Evolutionary conservation across 2,329 filamentous ascomycete genomes (phyloP), one percentile per base, ranked within the genome.

Genomic region (Colletotrichum endophyticum): DNA sequence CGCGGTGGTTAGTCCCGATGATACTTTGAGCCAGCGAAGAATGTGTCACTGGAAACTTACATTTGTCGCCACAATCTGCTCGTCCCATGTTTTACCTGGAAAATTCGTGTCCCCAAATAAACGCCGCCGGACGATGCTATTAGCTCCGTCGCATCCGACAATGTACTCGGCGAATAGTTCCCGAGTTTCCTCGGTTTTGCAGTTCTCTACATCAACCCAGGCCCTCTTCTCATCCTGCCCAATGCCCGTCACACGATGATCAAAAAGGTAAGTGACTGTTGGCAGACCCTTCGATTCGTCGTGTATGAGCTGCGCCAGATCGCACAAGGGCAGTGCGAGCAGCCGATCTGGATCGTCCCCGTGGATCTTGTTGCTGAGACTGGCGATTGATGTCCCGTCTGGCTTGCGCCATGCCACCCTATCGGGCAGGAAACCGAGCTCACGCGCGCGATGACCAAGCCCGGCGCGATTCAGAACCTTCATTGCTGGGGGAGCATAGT

Each of bases 61-160:
- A 83, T 93, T 92, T 7, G 91, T 92, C 56, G 91, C 91, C 27
- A 93, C 87, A 72, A 93, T 91, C 80, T 92, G 90, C 77, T 86
- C 86, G 72, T 92, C 87, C 86, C 91, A 89, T 0, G 91, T 93
- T 78, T 89, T 89, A 0, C 91, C 91, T 0, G 90, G 90, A 77
- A 89, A 93, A 30, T 89, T 63, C 25, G 30, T 86, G n/a, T 85
- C 82, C 5, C 89, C 89, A 81, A 91, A 91, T 12, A 91, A 78
- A 3, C 84, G 84, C 75, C 85, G 86, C 59, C 90, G 82, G 5
- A 91, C 86, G 49, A 80, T 81, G 70, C 88, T 89, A 30, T 85
- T 87, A 1, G 87, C 89, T 2, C 90, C 90, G 78, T 92, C 90
- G 75, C 90, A 91, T 0, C 90, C 90, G 16, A 91, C 81, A 0